Percentiles rank a stretch among this genome's conserved stretches.
Evolutionary conservation across 148 eudicot species (phyloP).

Genomic region (Linanthus parryae): DNA sequence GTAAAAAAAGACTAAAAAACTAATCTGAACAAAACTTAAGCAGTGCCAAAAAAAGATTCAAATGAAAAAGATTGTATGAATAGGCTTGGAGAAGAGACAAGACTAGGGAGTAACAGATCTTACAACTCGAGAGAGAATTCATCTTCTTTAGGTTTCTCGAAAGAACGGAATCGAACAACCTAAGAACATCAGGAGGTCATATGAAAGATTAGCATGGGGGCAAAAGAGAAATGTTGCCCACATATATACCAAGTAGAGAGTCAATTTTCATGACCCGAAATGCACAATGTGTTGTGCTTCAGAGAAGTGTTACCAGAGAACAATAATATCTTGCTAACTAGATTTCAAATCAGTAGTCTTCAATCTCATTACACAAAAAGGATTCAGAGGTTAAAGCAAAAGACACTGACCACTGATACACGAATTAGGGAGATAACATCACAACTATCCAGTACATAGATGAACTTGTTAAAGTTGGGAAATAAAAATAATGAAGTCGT

Average conservation of each 20-base stretch:
- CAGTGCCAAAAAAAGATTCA: neutral
- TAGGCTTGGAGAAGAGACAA: neutral
- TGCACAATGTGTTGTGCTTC: too few species aligned
- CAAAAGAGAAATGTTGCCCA: neutral
- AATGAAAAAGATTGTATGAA: neutral
- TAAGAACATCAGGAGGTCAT: neutral
- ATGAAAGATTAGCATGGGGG: neutral
- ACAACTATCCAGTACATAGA: too few species aligned
- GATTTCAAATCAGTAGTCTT: too few species aligned
- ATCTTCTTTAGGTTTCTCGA: slow-evolving; percentile 27
- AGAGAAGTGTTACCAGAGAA: too few species aligned
- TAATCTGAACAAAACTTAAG: neutral
- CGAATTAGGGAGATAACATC: too few species aligned
- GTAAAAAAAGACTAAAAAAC: neutral
- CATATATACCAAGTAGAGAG: neutral
- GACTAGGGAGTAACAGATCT: slow-evolving; percentile 3
- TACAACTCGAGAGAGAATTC: slow-evolving; percentile 26
- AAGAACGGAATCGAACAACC: slow-evolving; percentile 24
- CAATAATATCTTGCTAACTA: too few species aligned
- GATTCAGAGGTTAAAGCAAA: too few species aligned
- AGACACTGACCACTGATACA: too few species aligned
- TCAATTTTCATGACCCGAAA: too few species aligned
- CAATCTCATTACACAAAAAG: too few species aligned
- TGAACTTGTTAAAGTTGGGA: too few species aligned
- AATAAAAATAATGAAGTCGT: too few species aligned